Base-by-base conservation (phyloP, 2,329 filamentous ascomycete species). In the Sclerotinia nivalis region DNA sequence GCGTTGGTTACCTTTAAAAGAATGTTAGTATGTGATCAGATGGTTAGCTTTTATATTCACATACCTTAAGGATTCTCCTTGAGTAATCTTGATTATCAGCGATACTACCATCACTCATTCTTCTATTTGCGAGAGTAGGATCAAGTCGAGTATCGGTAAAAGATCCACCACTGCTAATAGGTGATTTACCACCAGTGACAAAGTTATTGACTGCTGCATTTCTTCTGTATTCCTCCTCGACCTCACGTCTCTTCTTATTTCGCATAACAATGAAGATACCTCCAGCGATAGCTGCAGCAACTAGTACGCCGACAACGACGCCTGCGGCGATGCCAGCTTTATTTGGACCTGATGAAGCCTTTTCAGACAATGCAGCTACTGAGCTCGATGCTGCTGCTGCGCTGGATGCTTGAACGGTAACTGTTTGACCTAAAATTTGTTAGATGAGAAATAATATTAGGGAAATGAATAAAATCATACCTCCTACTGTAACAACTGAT, bases 1-100 rank as follows among this genome's bases (percentile, higher is more conserved):
- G 86, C 86, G 76, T 88, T 88, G 80, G 85, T 88, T 71, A 88
- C 86, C 86, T 87, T 87, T 56, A 15, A 58, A 6, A 18, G 13
- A 2, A 52, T 54, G 62, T 66, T 61, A 69, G 66, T 28, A 55
- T 70, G 43, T 66, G 59, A 71, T 69, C 31, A 52, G n/a, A 28
- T 56, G n/a, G 47, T 34, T 18, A 10, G 50, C 50, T 25, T 4
- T 31, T 72, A 77, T 73, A 79, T 49, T 0, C 59, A 83, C 87
- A 74, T 86, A 97, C 95, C 89, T 96, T 92, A 78, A 98, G 87
- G 81, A 98, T 97, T 82, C 92, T 91, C 82, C 95, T 89, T 73
- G 95, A 97, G 83, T 97, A 98, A 80, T 98, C 95, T 82, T 97
- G 89, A 82, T 97, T 96, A 80, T 98, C 95, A 66, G 94, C 95